Evolutionary conservation across 768 basidiomycete genomes (phyloP), one percentile per base, ranked within the genome.

Genomic region (Lentinula sp.): DNA sequence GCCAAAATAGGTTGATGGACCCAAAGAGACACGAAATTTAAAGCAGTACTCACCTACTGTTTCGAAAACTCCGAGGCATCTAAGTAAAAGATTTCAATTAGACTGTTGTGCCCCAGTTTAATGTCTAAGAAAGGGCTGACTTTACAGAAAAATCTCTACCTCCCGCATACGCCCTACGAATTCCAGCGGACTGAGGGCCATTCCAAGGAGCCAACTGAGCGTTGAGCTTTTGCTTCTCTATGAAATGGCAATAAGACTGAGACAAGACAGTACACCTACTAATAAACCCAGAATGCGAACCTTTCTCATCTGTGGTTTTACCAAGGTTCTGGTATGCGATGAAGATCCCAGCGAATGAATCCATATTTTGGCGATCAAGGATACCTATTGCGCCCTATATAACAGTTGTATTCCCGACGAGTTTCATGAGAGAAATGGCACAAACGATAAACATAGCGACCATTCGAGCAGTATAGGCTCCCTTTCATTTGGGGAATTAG

Each of bases 381-480:
- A 90, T 72, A 6, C 89, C 89, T 41, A 90, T 87, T 49, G 81
- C 81, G 2, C 86, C 85, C 88, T 91, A 46, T 12, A 41, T 41
- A 35, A 35, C 15, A 23, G 54, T 15, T 39, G 10, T 35, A 50
- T 46, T 6, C 28, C 28, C 52, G 12, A 32, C 4, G 4, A 15
- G 33, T 23, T 7, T 15, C 18, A 59, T 62, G 59, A 57, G 56
- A 48, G 50, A 13, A 59, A 57, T 61, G n/a, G 18, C 39, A 56
- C 80, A 39, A 65, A 86, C 86, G 61, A 89, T 85, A 66, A 90
- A 81, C 76, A 80, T 80, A 7, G 86, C 87, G 8, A 88, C 78
- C 86, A 88, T 89, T 36, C 89, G 79, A 6, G 81, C 89, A 0
- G 89, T 90, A 68, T 90, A 91, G 63, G 87, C 89, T 5, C 88